Conservation (phyloP, 169 alveolate species). For the Plasmodium blacklocki region DNA sequence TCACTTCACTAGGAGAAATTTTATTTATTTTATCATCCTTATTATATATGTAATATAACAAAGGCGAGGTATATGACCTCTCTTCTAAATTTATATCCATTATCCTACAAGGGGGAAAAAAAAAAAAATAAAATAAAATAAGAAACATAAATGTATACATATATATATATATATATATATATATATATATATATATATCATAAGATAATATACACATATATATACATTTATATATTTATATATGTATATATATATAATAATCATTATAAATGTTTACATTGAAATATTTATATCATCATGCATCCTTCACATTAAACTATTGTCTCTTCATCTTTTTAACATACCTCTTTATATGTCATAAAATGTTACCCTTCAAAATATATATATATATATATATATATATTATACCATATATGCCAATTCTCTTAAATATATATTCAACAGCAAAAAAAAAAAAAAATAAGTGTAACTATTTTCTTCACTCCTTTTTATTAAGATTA, state of each 20-base stretch:
- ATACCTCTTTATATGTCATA: no score
- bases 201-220: not conserved
- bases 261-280: not conserved
- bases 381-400: no score
- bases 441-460: no score
- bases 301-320: not conserved
- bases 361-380: no score
- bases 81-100: conserved; percentile 70
- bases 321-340: no score
- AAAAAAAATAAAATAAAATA: not conserved
- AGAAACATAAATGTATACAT: no score
- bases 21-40: conserved; percentile 9
- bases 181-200: not conserved
- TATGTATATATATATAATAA: no score
- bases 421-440: no score
- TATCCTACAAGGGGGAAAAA: not conserved
- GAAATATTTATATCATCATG: not conserved
- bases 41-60: conserved; percentile 54
- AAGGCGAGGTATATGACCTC: conserved; percentile 71
- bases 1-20: conserved; percentile 2
- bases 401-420: no score
- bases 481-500: no score
- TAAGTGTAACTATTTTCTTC: no score
- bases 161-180: not conserved
- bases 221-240: not conserved